Percentiles rank a stretch among this genome's conserved stretches.
Conservation (phyloP, 768 basidiomycete species). For the Suillus americanus region DNA sequence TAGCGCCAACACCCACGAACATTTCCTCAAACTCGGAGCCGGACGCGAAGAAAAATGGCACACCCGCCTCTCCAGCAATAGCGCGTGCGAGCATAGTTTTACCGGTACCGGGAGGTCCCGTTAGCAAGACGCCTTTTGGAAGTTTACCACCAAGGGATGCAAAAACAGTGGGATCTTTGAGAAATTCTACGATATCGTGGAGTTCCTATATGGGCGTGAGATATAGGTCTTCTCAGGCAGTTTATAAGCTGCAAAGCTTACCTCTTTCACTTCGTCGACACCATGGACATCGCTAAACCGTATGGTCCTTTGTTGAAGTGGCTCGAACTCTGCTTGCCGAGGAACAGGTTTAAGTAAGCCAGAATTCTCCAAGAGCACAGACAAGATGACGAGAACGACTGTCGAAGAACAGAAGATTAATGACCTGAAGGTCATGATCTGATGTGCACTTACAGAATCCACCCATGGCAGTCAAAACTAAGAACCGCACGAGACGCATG, state of each 20-base stretch:
- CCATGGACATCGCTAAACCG: constrained; percentile 97
- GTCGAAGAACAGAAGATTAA: background rate
- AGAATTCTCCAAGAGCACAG: constrained; percentile 89
- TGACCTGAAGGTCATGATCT: background rate
- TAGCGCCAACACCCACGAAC: constrained; percentile 94
- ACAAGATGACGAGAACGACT: constrained; percentile 85
- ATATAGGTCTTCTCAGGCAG: background rate
- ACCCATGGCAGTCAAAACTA: constrained; percentile 52
- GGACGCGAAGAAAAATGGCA: constrained; percentile 96
- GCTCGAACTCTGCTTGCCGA: constrained; percentile 80
- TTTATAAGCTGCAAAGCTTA: constrained; percentile 28
- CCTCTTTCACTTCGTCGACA: constrained; percentile 95
- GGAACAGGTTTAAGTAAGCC: constrained; percentile 90
- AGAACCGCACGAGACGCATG: constrained; percentile 60
- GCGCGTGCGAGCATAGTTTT: constrained; percentile 85
- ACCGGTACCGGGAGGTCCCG: constrained; percentile 93
- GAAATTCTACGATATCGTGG: constrained; percentile 91
- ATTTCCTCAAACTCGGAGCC: constrained; percentile 99
- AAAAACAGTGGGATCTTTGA: constrained; percentile 91
- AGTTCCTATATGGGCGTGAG: constrained; percentile 58
- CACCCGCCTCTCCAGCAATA: constrained; percentile 96
- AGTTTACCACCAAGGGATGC: constrained; percentile 90
- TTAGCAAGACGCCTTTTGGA: constrained; percentile 89
- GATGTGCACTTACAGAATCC: constrained; percentile 60
- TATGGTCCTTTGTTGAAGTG: constrained; percentile 75